phyloP scores from a whole-genome alignment of 768 basidiomycete species.

The Boletus rufocinnamomeus region DNA sequence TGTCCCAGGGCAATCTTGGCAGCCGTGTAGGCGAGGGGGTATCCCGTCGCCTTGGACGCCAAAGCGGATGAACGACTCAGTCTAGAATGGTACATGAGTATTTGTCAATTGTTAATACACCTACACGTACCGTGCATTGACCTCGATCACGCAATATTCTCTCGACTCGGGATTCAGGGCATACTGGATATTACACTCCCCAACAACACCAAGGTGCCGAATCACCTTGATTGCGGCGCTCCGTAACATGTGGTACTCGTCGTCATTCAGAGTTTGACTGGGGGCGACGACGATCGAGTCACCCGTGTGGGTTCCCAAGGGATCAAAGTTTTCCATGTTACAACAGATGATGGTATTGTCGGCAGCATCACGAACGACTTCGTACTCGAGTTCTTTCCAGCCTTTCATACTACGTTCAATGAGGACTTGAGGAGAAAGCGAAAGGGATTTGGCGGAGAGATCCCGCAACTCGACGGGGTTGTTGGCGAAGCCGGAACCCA shows the following conservation, averaged over 20 bases:
- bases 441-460: conserved; percentile 87
- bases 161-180: conserved; percentile 89
- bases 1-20: conserved; percentile 98
- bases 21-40: conserved; percentile 98
- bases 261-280: conserved; percentile 95
- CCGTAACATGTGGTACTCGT: conserved; percentile 99
- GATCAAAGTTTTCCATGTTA: conserved; percentile 99
- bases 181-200: conserved; percentile 98
- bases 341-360: conserved; percentile 99
- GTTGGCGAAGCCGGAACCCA: conserved; percentile 97
- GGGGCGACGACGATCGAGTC: conserved; percentile 99
- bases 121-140: conserved; percentile 75
- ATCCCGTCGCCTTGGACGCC: conserved; percentile 98
- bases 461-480: conserved; percentile 94
- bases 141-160: conserved; percentile 98
- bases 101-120: background rate
- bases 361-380: conserved; percentile 96
- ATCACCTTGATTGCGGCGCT: conserved; percentile 96
- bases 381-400: conserved; percentile 99
- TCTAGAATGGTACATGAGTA: conserved; percentile 34
- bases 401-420: conserved; percentile 99
- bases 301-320: conserved; percentile 97
- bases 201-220: conserved; percentile 88
- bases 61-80: conserved; percentile 90
- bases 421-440: conserved; percentile 91